These are phyloP conservation scores for Xenoacremonium recifei DNA, from an alignment of 2,329 filamentous ascomycete genomes.

Conservation along the genomic window DNA sequence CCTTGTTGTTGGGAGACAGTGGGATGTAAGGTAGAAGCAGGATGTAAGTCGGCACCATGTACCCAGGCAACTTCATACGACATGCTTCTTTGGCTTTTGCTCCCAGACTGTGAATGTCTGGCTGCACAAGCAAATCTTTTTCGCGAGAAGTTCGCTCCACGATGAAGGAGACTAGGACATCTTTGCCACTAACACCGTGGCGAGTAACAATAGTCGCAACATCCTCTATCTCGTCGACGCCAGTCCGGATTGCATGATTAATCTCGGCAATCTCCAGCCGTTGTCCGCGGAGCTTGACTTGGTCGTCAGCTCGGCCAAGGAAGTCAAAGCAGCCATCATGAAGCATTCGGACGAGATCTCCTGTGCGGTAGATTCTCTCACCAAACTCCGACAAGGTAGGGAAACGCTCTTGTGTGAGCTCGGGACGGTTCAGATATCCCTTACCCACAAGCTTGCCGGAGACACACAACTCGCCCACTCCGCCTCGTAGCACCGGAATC, in stretches of 20 bases:
- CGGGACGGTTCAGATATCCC: constrained; percentile 77
- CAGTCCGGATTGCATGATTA: constrained; percentile 73
- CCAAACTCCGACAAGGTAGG: constrained; percentile 57
- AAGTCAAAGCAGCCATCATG: constrained; percentile 85
- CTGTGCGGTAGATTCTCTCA: constrained; percentile 78
- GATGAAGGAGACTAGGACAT: constrained; percentile 79
- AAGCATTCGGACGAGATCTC: constrained; percentile 80
- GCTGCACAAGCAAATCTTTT: constrained; percentile 19
- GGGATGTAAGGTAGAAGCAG: constrained; percentile 71
- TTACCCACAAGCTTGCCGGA: constrained; percentile 85
- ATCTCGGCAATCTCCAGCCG: constrained; percentile 89
- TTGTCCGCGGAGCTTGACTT: constrained; percentile 89
- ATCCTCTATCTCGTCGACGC: constrained; percentile 59
- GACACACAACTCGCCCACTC: constrained; percentile 83
- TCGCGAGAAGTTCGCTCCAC: constrained; percentile 16
- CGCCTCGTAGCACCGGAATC: constrained; percentile 71
- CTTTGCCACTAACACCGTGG: constrained; percentile 70
- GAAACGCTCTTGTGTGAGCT: constrained; percentile 77
- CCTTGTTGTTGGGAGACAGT: constrained; percentile 86
- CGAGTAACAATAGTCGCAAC: constrained; percentile 73
- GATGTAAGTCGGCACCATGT: constrained; percentile 90
- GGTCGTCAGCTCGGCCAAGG: constrained; percentile 82
- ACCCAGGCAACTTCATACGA: constrained; percentile 66
- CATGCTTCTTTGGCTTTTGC: constrained; percentile 60
- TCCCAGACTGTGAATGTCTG: constrained; percentile 38